Evolutionary conservation across 352 stramenopile species (phyloP), one percentile per base, ranked within the genome.

Genomic region (Halophytophthora batemanensis): DNA sequence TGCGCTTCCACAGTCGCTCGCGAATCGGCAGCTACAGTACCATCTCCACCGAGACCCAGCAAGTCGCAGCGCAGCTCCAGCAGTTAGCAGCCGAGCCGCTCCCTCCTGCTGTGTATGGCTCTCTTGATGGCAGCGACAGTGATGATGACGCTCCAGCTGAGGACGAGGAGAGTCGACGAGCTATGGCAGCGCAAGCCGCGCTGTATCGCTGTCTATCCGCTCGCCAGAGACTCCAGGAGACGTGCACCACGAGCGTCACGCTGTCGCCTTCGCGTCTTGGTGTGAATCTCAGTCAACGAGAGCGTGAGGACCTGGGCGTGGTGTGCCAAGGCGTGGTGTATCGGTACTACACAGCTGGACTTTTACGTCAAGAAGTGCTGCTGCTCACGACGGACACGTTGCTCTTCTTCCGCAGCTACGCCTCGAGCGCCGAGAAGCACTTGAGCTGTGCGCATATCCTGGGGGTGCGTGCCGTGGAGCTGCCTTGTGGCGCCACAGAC

Each of bases 341-440:
- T 38, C 81, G 81, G 23, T 92, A 84, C 40, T 80, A 81, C 29
- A 54, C 77, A 2, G 63, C 72, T 22, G 59, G 71, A 14, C 35
- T 90, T 1, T 45, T 87, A n/a, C 71, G 83, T 12, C 83, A 94
- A 49, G 83, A 94, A 33, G 79, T 89, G 14, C 44, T 94, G 12
- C 53, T 90, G 39, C 60, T 89, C n/a, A 89, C 83, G 3, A 49
- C 64, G 3, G 56, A 77, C 12, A 48, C 59, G 1, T 62, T 93
- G 21, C 55, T 78, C 6, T 89, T 89, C 48, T 91, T 80, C 39
- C 76, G 83, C 14, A 86, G 80, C 18, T 87, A 74, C 48, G 83
- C 74, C 21, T 74, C 72, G 0, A 65, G 64, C 8, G 50, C 77
- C 6, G 77, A 86, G 31, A 87, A 87, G 51, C 58, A 61, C 6